Percentiles rank a stretch among this genome's conserved stretches.
phyloP scores from a whole-genome alignment of 78 protist genomes.

The Creolimax fragrantissima region DNA sequence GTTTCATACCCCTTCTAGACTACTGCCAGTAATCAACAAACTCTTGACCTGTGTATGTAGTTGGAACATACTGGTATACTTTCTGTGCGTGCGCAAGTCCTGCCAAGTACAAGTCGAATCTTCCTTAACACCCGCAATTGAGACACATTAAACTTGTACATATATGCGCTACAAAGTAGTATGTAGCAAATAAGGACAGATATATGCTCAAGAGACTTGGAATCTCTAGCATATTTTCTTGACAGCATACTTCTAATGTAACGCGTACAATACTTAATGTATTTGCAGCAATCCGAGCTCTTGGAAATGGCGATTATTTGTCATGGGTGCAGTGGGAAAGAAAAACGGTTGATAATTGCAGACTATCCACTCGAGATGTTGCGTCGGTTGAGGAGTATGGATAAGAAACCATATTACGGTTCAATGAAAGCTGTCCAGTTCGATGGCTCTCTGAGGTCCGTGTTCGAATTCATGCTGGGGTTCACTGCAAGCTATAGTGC shows the following conservation, averaged over 20 bases:
- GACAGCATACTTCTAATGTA: no score
- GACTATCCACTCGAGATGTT: neutral
- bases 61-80: no score
- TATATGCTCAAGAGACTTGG: no score
- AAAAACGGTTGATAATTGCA: neutral
- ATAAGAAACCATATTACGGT: neutral
- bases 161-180: no score
- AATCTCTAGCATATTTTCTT: no score
- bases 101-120: no score
- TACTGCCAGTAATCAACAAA: neutral
- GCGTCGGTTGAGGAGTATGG: neutral
- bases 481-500: neutral
- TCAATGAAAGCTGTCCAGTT: neutral
- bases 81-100: no score
- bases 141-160: no score
- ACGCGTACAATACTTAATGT: no score
- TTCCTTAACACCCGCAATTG: no score
- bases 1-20: neutral
- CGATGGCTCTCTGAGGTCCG: neutral
- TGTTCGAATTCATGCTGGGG: neutral
- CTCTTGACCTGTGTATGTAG: neutral
- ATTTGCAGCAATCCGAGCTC: neutral
- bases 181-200: no score
- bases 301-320: neutral
- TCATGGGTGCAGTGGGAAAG: neutral